Evolutionary conservation across 495 filamentous ascomycete genomes (phyloP), one percentile per base, ranked within the genome.

Genomic region (Penicillium cosmopolitanum): DNA sequence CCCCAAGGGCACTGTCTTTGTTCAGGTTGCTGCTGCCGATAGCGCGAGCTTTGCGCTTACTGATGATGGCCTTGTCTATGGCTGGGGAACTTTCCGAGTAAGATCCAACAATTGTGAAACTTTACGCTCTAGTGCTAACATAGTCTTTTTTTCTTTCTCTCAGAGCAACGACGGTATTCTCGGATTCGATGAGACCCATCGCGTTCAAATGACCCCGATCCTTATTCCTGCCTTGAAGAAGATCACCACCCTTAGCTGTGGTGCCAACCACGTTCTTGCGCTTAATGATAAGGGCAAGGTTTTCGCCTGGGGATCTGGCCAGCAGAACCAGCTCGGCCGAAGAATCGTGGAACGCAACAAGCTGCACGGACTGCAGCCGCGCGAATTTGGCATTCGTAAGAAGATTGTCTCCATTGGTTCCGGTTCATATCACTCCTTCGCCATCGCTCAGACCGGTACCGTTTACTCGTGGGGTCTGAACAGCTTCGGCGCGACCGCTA

Each of bases 381-480:
- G 82, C 16, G 84, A 87, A 62, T 84, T 96, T 60, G 87, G 87
- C 23, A 77, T 90, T 18, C 84, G 86, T 34, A 82, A 83, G 64
- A 77, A 80, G 36, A 84, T 86, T 47, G 74, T 73, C 9, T 72
- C 77, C 46, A 80, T 89, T 47, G 79, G 71, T 40, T 80, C 74
- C 62, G 86, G 84, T 35, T 73, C 76, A 38, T 83, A 83, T 67
- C 85, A 87, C 74, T 80, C 79, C 42, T 87, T 97, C 63, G 90
- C 92, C 43, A 80, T 96, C 58, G 86, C 89, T 73, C 78, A 82
- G 18, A 82, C 87, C 40, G 87, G 84, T 35, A 81, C 87, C 33
- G 86, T 95, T 56, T 94, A 84, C 73, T 80, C 87, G 19, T 98
- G 93, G 92, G 94, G 93, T 6, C 74, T 92, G 36, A 98, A 97